Percentiles rank a stretch among this genome's conserved stretches.
phyloP scores from a whole-genome alignment of 306 rosid species.

The Lathyrus aphaca region DNA sequence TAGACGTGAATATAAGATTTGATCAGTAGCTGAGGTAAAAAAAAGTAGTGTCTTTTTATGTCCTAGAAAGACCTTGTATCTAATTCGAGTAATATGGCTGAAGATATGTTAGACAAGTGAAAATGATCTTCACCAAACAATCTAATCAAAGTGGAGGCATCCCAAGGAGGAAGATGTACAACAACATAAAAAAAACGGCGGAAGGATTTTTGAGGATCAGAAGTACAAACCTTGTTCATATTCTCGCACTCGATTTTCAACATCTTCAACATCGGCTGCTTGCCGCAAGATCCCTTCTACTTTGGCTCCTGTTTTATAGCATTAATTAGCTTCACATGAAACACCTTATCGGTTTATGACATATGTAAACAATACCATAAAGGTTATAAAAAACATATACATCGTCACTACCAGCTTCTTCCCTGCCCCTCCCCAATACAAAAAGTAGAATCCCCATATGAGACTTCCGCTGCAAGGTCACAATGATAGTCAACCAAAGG shows the following conservation, averaged over 20 bases:
- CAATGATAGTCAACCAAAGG: neutral
- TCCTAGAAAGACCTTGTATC: neutral
- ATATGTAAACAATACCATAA: neutral
- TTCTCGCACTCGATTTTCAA: slow-evolving; percentile 70
- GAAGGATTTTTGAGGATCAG: slow-evolving; percentile 17
- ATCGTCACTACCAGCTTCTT: slow-evolving; percentile 11
- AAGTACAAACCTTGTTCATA: slow-evolving; percentile 72
- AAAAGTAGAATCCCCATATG: neutral
- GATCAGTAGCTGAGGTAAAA: neutral
- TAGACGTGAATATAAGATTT: slow-evolving; percentile 39
- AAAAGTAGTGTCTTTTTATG: neutral
- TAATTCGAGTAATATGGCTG: neutral
- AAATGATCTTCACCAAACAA: slow-evolving; percentile 32
- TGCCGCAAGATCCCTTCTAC: slow-evolving; percentile 86
- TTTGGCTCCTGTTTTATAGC: slow-evolving; percentile 57
- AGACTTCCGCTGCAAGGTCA: neutral
- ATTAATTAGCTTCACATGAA: slow-evolving; percentile 39
- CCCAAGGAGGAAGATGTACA: slow-evolving; percentile 5
- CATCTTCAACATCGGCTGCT: slow-evolving; percentile 89
- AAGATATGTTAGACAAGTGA: slow-evolving; percentile 13
- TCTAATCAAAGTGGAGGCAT: slow-evolving; percentile 18
- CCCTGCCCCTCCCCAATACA: slow-evolving; percentile 6
- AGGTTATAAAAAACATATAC: slow-evolving; percentile 3
- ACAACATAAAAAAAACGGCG: neutral
- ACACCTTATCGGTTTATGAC: slow-evolving; percentile 1